Percentiles rank a stretch among this genome's conserved stretches.
phyloP scores from a whole-genome alignment of 2,329 filamentous ascomycete genomes.

The Trichoderma guizhouense region DNA sequence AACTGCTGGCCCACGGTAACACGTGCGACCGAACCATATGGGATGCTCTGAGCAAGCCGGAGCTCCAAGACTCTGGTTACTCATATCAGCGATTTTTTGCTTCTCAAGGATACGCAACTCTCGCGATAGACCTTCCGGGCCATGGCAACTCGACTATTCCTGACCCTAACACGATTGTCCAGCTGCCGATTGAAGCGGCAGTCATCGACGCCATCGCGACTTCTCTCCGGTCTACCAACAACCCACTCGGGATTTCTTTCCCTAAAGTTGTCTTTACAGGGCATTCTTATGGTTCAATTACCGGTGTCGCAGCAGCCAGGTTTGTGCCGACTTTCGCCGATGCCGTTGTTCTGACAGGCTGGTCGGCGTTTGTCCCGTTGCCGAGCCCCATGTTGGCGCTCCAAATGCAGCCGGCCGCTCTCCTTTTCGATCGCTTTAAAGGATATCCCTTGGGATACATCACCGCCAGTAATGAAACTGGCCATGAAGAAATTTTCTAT shows the following conservation, averaged over 20 bases:
- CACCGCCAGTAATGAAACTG: background rate
- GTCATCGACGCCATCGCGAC: background rate
- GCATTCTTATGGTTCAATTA: constrained; percentile 1
- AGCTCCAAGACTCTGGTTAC: background rate
- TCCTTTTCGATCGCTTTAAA: background rate
- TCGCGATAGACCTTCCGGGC: background rate
- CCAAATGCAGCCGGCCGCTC: background rate
- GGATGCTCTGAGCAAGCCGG: background rate
- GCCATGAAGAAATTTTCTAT: background rate
- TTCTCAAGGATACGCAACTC: background rate
- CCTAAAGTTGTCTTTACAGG: background rate
- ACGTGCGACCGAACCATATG: background rate
- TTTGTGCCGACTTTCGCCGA: background rate
- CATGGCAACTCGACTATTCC: background rate
- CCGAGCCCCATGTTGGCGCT: background rate
- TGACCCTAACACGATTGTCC: background rate
- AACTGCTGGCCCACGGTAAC: background rate
- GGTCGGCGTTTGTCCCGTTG: background rate
- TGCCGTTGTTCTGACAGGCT: background rate
- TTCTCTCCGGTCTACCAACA: background rate
- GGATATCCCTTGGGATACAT: background rate
- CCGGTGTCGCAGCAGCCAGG: background rate
- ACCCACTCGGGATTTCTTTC: background rate
- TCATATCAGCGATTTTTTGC: constrained; percentile 2
- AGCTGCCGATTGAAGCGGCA: background rate